Evolutionary conservation across 2,329 filamentous ascomycete species (phyloP).

Genomic region (Fusarium mexicanum): DNA sequence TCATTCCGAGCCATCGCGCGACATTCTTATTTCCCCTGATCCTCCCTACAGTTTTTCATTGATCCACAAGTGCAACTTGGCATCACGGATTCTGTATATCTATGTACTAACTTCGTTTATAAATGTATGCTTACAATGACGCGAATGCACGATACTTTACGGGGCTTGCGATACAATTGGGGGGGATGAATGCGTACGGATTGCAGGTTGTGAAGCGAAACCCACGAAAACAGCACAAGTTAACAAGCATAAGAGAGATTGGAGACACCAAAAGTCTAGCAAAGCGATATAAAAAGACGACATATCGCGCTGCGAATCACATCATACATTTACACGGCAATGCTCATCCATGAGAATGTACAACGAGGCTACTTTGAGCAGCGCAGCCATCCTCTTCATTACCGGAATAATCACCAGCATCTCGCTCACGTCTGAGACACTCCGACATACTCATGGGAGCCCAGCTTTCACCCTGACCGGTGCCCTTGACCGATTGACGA

Average conservation of each 20-base stretch:
- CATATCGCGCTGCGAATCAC: neutral
- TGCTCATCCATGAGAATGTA: neutral
- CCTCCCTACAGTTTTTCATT: accelerated
- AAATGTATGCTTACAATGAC: too few relatives aligned
- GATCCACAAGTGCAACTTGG: accelerated
- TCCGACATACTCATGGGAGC: neutral
- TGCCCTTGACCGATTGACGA: neutral
- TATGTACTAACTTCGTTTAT: accelerated
- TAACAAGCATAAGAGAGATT: accelerated
- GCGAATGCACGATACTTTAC: neutral
- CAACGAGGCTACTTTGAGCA: neutral
- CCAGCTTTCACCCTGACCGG: neutral
- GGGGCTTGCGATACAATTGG: too few relatives aligned
- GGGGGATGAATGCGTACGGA: too few relatives aligned
- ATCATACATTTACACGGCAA: too few relatives aligned
- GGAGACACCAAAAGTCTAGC: accelerated
- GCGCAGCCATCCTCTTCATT: neutral
- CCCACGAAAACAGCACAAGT: too few relatives aligned
- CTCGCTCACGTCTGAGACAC: accelerated
- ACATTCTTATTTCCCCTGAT: too few relatives aligned
- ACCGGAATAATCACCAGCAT: accelerated
- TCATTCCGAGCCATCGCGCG: too few relatives aligned
- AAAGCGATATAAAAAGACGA: accelerated
- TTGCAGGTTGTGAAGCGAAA: too few relatives aligned
- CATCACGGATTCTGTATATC: accelerated